Evolutionary conservation across 257 asterid species (phyloP).

Genomic region (Plantago elongata): DNA sequence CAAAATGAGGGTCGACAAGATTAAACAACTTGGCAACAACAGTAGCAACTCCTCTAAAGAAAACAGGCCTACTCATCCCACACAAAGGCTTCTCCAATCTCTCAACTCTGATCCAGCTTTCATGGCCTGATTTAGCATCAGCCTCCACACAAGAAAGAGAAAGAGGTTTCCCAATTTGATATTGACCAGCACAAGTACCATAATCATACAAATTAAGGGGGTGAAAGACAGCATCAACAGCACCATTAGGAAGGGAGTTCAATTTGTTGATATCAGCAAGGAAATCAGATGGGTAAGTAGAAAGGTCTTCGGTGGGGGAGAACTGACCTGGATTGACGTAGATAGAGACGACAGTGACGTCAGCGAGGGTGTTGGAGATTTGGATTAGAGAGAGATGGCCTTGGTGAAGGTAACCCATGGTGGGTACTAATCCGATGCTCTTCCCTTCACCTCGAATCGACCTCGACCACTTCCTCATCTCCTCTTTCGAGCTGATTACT

Average conservation of each 20-base stretch:
- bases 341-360: slow-evolving; percentile 63
- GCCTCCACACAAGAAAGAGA: slow-evolving; percentile 72
- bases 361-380: slow-evolving; percentile 54
- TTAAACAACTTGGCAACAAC: slow-evolving; percentile 80
- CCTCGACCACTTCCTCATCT: slow-evolving; percentile 88
- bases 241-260: slow-evolving; percentile 37
- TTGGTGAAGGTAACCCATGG: slow-evolving; percentile 92
- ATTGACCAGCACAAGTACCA: slow-evolving; percentile 32
- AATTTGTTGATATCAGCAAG: slow-evolving; percentile 63
- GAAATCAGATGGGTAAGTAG: slow-evolving; percentile 92
- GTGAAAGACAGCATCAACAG: slow-evolving; percentile 75
- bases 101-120: slow-evolving; percentile 83
- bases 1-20: slow-evolving; percentile 88
- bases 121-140: slow-evolving; percentile 57
- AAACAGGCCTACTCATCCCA: slow-evolving; percentile 82
- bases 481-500: slow-evolving; percentile 53
- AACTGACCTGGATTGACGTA: slow-evolving; percentile 93
- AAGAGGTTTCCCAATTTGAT: slow-evolving; percentile 28
- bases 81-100: slow-evolving; percentile 79
- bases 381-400: slow-evolving; percentile 79
- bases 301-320: slow-evolving; percentile 84
- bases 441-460: slow-evolving; percentile 48
- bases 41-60: slow-evolving; percentile 95
- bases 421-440: slow-evolving; percentile 76
- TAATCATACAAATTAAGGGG: slow-evolving; percentile 74